Base-by-base conservation (phyloP, 1,139 yeast genomes). In the Suhomyces anneliseae region DNA sequence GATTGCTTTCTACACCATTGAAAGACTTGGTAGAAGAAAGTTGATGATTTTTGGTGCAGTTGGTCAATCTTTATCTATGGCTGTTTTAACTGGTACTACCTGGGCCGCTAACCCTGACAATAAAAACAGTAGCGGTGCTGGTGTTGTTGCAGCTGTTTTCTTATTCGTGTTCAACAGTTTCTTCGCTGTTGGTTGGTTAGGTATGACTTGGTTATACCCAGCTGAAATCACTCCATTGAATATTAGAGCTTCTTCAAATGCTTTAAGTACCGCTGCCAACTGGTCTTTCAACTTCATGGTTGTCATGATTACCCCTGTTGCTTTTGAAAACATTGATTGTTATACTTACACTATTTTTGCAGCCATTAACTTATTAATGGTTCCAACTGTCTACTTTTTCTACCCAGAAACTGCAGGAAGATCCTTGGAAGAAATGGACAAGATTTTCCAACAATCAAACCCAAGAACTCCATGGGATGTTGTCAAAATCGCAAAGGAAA, bases 11-110 rank as follows among this genome's bases (percentile, higher is more conserved):
- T 82, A 80, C 66, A 61, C 81, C 54, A 74, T 85, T 60, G 93
- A 87, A 59, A 73, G 76, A 42, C 63, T 85, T 34, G 85, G 85
- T 58, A 85, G 90, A 62, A 82, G 95, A 75, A 81, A 73, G 46
- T 68, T 78, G 59, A 69, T 79, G 58, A 65, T 78, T 44, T 66
- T 66, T 51, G 86, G 87, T 54, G 81, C 86, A 24, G 59, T 65
- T 40, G 84, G 83, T 53, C 70, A 76, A 59, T 62, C 69, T 26
- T 31, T 61, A n/a, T 57, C 62, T 27, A 69, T 69, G 73, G 67
- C 64, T 15, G 58, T 64, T 15, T 59, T 67, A 43, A 64, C 69
- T 2, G 59, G 60, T 34, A 45, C 68, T 6, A 60, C 62, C 12
- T 64, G 65, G 57, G 59, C 62, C 26, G 67, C 67, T 43, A 57